These are phyloP conservation scores for Metarhizium anisopliae DNA, from an alignment of 2,329 filamentous ascomycete genomes.

Conservation along the genomic window DNA sequence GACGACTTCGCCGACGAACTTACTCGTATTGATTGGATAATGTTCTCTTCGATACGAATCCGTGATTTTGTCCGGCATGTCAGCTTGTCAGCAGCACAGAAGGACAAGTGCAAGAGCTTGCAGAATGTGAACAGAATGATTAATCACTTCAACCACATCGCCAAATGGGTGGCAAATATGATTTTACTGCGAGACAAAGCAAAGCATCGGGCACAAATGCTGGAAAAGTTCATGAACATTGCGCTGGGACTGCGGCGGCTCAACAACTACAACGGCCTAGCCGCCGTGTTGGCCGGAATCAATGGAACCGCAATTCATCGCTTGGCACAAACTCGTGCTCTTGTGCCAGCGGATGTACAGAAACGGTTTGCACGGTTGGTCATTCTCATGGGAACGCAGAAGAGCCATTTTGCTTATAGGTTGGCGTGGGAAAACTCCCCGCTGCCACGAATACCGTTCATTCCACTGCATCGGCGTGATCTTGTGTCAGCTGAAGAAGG, in stretches of 20 bases:
- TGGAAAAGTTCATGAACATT: slow-evolving; percentile 94
- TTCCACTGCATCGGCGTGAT: slow-evolving; percentile 82
- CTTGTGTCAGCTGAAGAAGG: slow-evolving; percentile 88
- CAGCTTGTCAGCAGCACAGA: slow-evolving; percentile 60
- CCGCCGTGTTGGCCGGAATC: slow-evolving; percentile 88
- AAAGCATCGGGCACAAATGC: slow-evolving; percentile 81
- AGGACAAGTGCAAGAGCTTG: slow-evolving; percentile 67
- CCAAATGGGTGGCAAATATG: slow-evolving; percentile 75
- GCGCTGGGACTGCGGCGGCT: slow-evolving; percentile 77
- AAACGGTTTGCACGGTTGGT: slow-evolving; percentile 84
- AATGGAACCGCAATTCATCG: slow-evolving; percentile 82
- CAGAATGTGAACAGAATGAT: slow-evolving; percentile 93
- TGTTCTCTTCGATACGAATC: slow-evolving; percentile 91
- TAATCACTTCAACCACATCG: slow-evolving; percentile 80
- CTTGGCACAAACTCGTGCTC: slow-evolving; percentile 65
- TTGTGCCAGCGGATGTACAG: slow-evolving; percentile 62
- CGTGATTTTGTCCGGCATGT: slow-evolving; percentile 91
- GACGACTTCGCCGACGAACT: slow-evolving; percentile 85
- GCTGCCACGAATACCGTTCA: slow-evolving; percentile 82
- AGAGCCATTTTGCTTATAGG: slow-evolving; percentile 91
- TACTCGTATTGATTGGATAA: slow-evolving; percentile 94
- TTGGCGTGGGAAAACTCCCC: slow-evolving; percentile 95
- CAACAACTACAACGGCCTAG: slow-evolving; percentile 95
- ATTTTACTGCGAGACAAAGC: slow-evolving; percentile 87
- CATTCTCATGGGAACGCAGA: slow-evolving; percentile 86